Percentiles rank a stretch among this genome's conserved stretches.
Conservation (phyloP, 2,329 filamentous ascomycete species). For the Alternaria sp. region DNA sequence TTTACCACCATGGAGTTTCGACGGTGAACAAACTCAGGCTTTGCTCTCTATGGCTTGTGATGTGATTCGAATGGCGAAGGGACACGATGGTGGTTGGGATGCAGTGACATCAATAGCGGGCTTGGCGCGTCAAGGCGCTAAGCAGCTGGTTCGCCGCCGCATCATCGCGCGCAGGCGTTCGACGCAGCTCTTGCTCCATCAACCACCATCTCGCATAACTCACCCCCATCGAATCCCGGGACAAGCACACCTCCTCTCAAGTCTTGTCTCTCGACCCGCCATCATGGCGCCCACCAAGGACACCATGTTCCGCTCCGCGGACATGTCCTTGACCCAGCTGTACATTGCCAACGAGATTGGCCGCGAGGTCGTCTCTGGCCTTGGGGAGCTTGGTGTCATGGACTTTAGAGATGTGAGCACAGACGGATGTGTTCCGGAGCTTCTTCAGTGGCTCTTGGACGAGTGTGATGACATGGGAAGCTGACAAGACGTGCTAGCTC, state of each 20-base stretch:
- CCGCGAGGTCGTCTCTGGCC: conserved; percentile 92
- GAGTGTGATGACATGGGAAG: conserved; percentile 27
- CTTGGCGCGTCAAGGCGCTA: conserved; percentile 22
- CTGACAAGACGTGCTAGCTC: conserved; percentile 66
- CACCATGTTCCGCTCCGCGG: conserved; percentile 99
- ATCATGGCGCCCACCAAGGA: conserved; percentile 73
- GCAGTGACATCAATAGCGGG: conserved; percentile 19
- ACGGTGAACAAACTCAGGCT: not conserved
- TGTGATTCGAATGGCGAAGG: not conserved
- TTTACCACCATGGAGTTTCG: not conserved
- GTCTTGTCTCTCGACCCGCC: conserved; percentile 46
- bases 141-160: conserved; percentile 24
- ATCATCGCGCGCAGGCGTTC: conserved; percentile 36
- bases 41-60: not conserved
- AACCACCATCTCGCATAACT: conserved; percentile 38
- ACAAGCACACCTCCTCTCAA: conserved; percentile 34
- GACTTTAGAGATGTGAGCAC: conserved; percentile 92
- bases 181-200: conserved; percentile 44
- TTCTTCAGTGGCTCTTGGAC: conserved; percentile 22
- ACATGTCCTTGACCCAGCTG: conserved; percentile 99
- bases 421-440: conserved; percentile 19
- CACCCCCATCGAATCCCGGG: conserved; percentile 32
- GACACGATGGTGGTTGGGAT: conserved; percentile 6
- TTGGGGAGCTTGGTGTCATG: conserved; percentile 94
- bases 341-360: conserved; percentile 99